Conservation (phyloP, 2,329 filamentous ascomycete genomes). For the Achaetomium macrosporum region DNA sequence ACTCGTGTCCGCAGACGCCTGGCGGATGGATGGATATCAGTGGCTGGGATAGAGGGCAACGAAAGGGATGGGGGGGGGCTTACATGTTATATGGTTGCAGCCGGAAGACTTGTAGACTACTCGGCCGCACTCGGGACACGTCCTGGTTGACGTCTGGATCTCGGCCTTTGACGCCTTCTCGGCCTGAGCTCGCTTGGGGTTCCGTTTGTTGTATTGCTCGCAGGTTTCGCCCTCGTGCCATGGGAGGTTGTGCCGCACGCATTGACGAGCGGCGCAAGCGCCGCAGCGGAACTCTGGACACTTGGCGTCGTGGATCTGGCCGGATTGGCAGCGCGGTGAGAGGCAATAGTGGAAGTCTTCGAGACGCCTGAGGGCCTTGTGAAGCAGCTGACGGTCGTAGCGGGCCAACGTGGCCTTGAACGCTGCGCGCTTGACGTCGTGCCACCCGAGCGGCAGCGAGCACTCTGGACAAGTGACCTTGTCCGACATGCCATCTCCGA, state of each 20-base stretch:
- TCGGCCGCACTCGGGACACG: constrained; percentile 33
- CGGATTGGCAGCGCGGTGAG: constrained; percentile 31
- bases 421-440: constrained; percentile 29
- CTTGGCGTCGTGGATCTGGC: constrained; percentile 28
- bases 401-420: constrained; percentile 26
- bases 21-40: background rate
- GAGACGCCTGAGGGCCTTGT: constrained; percentile 27
- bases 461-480: constrained; percentile 34
- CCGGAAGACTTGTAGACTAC: constrained; percentile 33
- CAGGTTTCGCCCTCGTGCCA: constrained; percentile 37
- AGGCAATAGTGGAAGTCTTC: constrained; percentile 36
- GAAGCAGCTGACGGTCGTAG: constrained; percentile 33
- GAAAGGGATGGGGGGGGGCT: constrained; percentile 15
- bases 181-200: constrained; percentile 25
- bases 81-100: constrained; percentile 39
- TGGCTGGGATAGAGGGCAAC: background rate
- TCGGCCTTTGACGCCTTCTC: constrained; percentile 32
- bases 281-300: constrained; percentile 32
- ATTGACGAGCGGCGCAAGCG: constrained; percentile 29
- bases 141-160: constrained; percentile 30
- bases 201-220: constrained; percentile 32
- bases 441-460: constrained; percentile 26
- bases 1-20: constrained; percentile 35
- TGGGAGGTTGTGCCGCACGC: constrained; percentile 32
- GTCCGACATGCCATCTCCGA: constrained; percentile 29